These are phyloP conservation scores for Coemansia sp. DNA, from an alignment of 192 early-diverging fungal genomes.

Conservation along the genomic window DNA sequence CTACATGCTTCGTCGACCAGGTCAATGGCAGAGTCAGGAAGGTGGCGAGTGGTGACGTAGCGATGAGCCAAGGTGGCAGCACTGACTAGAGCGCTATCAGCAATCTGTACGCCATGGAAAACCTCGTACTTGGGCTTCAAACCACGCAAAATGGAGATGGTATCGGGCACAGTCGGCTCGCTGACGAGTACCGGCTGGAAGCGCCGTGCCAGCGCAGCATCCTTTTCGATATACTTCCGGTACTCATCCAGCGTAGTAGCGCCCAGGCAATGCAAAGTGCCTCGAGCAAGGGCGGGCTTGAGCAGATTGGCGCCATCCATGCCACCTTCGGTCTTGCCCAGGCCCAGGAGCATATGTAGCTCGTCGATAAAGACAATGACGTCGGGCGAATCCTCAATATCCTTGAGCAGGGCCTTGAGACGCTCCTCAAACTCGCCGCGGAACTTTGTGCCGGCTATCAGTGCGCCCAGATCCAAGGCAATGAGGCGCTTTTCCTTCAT, in stretches of 20 bases:
- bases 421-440: constrained; percentile 83
- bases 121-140: constrained; percentile 76
- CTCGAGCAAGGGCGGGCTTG: constrained; percentile 78
- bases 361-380: constrained; percentile 81
- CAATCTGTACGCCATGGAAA: constrained; percentile 76
- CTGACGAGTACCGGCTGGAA: constrained; percentile 74
- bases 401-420: constrained; percentile 69
- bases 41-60: constrained; percentile 68
- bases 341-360: constrained; percentile 70
- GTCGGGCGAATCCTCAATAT: constrained; percentile 70
- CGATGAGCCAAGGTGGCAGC: constrained; percentile 72
- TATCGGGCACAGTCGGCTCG: constrained; percentile 69
- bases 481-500: constrained; percentile 69
- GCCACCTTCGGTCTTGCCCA: constrained; percentile 72
- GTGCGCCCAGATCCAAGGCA: constrained; percentile 67
- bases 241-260: constrained; percentile 83
- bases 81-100: constrained; percentile 67
- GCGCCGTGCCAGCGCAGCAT: constrained; percentile 72
- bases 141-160: constrained; percentile 75
- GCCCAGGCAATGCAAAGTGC: constrained; percentile 69
- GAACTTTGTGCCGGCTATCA: constrained; percentile 56
- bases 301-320: constrained; percentile 79
- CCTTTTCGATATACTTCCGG: constrained; percentile 69
- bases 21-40: constrained; percentile 84
- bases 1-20: constrained; percentile 79